A percentile compares a stretch with the other conserved stretches of the same genome.
Conservation (phyloP, 1,139 yeast species). For the Magnusiomyces clavatus region DNA sequence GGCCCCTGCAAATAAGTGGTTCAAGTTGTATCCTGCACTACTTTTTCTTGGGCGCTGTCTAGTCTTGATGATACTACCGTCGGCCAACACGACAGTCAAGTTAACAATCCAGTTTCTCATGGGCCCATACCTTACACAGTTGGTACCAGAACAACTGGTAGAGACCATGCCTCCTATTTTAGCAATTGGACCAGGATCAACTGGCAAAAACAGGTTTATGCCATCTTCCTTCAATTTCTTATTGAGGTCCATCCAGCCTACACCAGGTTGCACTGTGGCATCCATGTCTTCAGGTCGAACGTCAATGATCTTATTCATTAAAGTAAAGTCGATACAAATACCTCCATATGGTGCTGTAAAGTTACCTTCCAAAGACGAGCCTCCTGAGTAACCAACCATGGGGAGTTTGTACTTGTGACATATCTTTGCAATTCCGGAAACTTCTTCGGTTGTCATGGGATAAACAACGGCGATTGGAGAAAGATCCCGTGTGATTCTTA, state of each 20-base stretch:
- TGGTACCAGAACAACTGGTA: slow-evolving; percentile 73
- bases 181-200: slow-evolving; percentile 82
- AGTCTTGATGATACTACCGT: slow-evolving; percentile 68
- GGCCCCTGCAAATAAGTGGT: slow-evolving; percentile 59
- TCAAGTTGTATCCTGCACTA: slow-evolving; percentile 69
- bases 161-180: slow-evolving; percentile 73
- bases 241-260: slow-evolving; percentile 67
- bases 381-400: slow-evolving; percentile 76
- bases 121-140: slow-evolving; percentile 69
- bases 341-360: slow-evolving; percentile 71
- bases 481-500: slow-evolving; percentile 21
- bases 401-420: slow-evolving; percentile 64
- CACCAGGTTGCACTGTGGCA: slow-evolving; percentile 65
- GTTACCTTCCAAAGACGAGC: slow-evolving; percentile 86
- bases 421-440: slow-evolving; percentile 52
- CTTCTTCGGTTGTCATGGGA: slow-evolving; percentile 63
- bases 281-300: slow-evolving; percentile 60
- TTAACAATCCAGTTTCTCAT: slow-evolving; percentile 69
- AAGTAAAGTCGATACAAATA: slow-evolving; percentile 47
- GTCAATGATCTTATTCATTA: slow-evolving; percentile 51
- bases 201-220: slow-evolving; percentile 52
- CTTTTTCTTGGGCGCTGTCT: slow-evolving; percentile 63
- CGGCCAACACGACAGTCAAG: slow-evolving; percentile 69
- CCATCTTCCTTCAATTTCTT: slow-evolving; percentile 38
- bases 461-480: slow-evolving; percentile 37